phyloP scores from a whole-genome alignment of 148 eudicot species.

The Camellia granthamiana region DNA sequence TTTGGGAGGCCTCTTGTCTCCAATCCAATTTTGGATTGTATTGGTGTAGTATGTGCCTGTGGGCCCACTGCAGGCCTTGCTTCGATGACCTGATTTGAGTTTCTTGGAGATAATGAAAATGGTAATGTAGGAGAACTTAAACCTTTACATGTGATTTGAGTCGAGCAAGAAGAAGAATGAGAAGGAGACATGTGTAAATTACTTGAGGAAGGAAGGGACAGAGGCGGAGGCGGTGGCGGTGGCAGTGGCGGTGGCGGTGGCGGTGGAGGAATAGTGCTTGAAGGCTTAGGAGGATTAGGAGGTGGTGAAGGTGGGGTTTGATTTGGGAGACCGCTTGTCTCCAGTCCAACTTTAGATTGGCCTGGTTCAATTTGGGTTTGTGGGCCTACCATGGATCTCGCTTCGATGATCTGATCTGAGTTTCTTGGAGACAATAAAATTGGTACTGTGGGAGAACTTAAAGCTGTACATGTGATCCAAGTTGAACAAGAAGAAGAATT shows the following conservation, averaged over 20 bases:
- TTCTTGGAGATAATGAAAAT: constrained; percentile 17
- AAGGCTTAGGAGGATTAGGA: constrained; percentile 21
- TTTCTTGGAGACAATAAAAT: constrained; percentile 18
- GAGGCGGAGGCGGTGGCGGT: constrained; percentile 40
- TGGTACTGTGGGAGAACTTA: constrained; percentile 17
- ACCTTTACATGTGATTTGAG: constrained; percentile 12
- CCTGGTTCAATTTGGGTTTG: too few relatives aligned
- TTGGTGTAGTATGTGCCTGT: too few relatives aligned
- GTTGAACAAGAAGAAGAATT: constrained; percentile 25
- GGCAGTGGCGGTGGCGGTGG: constrained; percentile 32
- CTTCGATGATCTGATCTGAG: constrained; percentile 29
- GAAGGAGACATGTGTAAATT: constrained; percentile 19
- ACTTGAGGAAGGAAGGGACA: constrained; percentile 56
- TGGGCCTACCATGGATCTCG: constrained; percentile 9
- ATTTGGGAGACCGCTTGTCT: too few relatives aligned
- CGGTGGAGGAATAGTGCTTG: constrained; percentile 53
- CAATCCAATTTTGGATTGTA: too few relatives aligned
- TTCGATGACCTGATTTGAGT: constrained; percentile 30
- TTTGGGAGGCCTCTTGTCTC: too few relatives aligned
- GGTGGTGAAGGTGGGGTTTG: constrained; percentile 15
- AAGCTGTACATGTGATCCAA: constrained; percentile 11
- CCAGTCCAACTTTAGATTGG: too few relatives aligned
- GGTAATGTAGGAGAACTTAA: constrained; percentile 19
- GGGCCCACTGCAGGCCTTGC: constrained; percentile 11
- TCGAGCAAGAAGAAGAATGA: constrained; percentile 24